Evolutionary conservation across 371 early-diverging fungal genomes (phyloP).

Genomic region (Rhizopus arrhizus): DNA sequence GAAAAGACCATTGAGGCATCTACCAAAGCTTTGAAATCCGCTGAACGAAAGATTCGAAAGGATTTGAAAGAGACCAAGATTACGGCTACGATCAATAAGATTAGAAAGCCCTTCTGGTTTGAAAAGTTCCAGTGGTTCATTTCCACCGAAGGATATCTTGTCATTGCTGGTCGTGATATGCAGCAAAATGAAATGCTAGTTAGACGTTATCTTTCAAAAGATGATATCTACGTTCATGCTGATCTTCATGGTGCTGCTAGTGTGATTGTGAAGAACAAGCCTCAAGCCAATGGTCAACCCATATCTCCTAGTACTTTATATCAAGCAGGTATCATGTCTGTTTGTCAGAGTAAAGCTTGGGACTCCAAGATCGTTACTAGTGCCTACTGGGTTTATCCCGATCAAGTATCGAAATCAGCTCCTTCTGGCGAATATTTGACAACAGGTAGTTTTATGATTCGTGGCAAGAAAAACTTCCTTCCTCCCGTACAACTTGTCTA

Average conservation of each 20-base stretch:
- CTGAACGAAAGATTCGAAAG: conserved; percentile 85
- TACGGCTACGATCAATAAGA: conserved; percentile 76
- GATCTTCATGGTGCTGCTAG: conserved; percentile 95
- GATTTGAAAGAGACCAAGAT: conserved; percentile 78
- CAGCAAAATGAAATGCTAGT: conserved; percentile 98
- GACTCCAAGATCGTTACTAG: conserved; percentile 94
- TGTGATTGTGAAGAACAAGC: conserved; percentile 90
- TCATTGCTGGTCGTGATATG: conserved; percentile 97
- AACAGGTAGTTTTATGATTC: conserved; percentile 97
- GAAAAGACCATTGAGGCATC: conserved; percentile 88
- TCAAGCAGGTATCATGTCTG: conserved; percentile 97
- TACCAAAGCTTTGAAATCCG: conserved; percentile 83
- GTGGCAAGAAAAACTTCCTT: conserved; percentile 95
- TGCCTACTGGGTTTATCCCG: conserved; percentile 95
- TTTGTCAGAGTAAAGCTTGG: conserved; percentile 98
- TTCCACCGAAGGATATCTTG: conserved; percentile 90
- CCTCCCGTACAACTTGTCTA: conserved; percentile 96
- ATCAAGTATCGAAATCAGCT: conserved; percentile 94
- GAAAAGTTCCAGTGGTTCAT: conserved; percentile 99
- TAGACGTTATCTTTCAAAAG: conserved; percentile 76
- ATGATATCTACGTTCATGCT: conserved; percentile 96
- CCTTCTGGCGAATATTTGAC: conserved; percentile 96
- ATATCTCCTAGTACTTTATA: conserved; percentile 90
- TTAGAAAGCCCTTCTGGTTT: conserved; percentile 98
- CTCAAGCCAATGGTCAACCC: conserved; percentile 61